Percentiles rank a stretch among this genome's conserved stretches.
phyloP scores from a whole-genome alignment of 176 grass and related monocot species.

The Carex pumila region DNA sequence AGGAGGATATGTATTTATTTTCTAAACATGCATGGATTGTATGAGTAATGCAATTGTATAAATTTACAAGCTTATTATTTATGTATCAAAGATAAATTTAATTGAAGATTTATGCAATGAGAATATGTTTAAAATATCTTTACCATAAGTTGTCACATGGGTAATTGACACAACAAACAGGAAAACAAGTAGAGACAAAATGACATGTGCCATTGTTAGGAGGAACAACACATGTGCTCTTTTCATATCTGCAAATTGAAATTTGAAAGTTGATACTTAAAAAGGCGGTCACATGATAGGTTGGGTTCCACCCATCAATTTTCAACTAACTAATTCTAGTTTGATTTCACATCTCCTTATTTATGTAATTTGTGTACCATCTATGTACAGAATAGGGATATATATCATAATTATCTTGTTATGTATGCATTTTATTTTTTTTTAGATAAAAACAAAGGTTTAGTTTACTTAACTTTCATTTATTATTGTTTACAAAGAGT shows the following conservation, averaged over 20 bases:
- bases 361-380: not conserved
- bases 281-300: not conserved
- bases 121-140: not conserved
- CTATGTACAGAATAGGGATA: no score
- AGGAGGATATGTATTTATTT: not conserved
- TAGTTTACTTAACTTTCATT: no score
- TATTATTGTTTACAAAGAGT: no score
- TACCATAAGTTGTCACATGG: not conserved
- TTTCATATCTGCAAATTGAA: not conserved
- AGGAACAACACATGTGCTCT: slow-evolving; percentile 4
- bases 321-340: not conserved
- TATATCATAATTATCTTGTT: no score
- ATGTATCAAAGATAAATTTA: not conserved
- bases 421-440: no score
- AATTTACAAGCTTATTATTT: not conserved
- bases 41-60: slow-evolving; percentile 11
- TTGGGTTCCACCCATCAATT: not conserved
- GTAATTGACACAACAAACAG: not conserved
- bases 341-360: not conserved
- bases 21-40: not conserved
- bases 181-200: not conserved
- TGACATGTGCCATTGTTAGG: not conserved
- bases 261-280: not conserved
- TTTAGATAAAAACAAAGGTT: no score
- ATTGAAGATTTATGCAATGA: not conserved